These are phyloP conservation scores for Aureobasidium melanogenum DNA, from an alignment of 2,329 filamentous ascomycete genomes.

Conservation along the genomic window DNA sequence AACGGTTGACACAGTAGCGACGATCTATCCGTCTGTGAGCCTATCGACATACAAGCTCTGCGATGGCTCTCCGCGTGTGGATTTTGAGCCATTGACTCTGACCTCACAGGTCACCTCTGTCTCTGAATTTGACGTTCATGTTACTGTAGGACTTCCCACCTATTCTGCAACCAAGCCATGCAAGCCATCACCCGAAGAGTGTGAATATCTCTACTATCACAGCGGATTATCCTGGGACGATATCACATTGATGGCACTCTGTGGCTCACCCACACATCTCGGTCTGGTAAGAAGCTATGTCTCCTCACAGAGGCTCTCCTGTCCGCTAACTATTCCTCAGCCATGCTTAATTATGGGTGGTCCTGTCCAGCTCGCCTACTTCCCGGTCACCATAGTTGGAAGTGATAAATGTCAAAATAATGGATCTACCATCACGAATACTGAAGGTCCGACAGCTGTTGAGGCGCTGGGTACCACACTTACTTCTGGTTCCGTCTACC, in stretches of 20 bases:
- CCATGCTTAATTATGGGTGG: slow-evolving; percentile 20
- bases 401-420: slow-evolving; percentile 7
- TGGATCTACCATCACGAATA: slow-evolving; percentile 4
- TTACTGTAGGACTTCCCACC: slow-evolving; percentile 1
- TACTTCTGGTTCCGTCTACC: slow-evolving; percentile 16
- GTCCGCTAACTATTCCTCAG: neutral
- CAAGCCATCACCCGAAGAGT: slow-evolving; percentile 11
- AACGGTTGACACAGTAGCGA: neutral
- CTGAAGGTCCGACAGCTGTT: neutral
- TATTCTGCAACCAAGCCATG: slow-evolving; percentile 15
- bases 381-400: slow-evolving; percentile 15
- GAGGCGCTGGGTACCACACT: slow-evolving; percentile 19
- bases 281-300: neutral
- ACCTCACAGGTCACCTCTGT: slow-evolving; percentile 4
- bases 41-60: slow-evolving; percentile 17
- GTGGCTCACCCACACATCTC: slow-evolving; percentile 14
- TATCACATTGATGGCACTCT: slow-evolving; percentile 9
- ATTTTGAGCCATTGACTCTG: slow-evolving; percentile 15
- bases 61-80: slow-evolving; percentile 18
- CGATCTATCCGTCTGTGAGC: neutral
- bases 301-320: neutral
- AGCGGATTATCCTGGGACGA: slow-evolving; percentile 11
- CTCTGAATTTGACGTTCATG: neutral
- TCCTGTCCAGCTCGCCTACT: slow-evolving; percentile 20
- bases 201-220: slow-evolving; percentile 15